These are phyloP conservation scores for Pistacia vera DNA, from an alignment of 345 rosid genomes.

Conservation along the genomic window DNA sequence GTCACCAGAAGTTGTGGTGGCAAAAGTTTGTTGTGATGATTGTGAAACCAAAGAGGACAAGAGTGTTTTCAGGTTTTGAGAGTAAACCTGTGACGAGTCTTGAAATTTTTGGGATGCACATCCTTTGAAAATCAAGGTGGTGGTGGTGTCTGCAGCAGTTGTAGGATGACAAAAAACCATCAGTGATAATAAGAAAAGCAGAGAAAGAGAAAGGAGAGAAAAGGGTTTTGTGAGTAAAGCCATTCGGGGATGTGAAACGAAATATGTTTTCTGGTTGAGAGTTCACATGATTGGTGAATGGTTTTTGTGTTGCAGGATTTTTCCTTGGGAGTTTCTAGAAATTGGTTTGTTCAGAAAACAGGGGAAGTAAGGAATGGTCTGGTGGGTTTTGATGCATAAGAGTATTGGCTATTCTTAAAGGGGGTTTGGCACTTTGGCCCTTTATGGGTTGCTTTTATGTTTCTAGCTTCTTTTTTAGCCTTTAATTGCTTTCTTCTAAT, in stretches of 20 bases:
- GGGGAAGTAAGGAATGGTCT: background rate
- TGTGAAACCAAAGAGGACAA: constrained; percentile 60
- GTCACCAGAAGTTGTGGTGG: constrained; percentile 52
- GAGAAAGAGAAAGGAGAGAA: constrained; percentile 9
- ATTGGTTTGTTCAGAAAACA: constrained; percentile 14
- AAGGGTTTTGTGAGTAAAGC: constrained; percentile 24
- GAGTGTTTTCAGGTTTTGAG: constrained; percentile 63
- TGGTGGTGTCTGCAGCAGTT: constrained; percentile 42
- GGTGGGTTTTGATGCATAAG: background rate
- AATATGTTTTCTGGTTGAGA: background rate
- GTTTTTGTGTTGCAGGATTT: constrained; percentile 14
- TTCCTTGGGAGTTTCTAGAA: constrained; percentile 1
- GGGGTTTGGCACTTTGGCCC: background rate
- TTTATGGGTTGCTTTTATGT: background rate
- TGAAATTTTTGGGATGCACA: constrained; percentile 67
- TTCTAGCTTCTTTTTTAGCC: background rate
- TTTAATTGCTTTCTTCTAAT: background rate
- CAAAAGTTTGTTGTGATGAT: constrained; percentile 52
- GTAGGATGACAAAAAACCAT: constrained; percentile 6
- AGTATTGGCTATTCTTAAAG: background rate
- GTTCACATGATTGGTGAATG: constrained; percentile 14
- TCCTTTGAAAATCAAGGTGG: constrained; percentile 69
- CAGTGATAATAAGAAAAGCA: constrained; percentile 25
- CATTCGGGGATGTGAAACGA: constrained; percentile 24
- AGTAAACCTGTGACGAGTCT: constrained; percentile 58